phyloP scores from a whole-genome alignment of 2,329 filamentous ascomycete species.

The Neopestalotiopsis sp. region DNA sequence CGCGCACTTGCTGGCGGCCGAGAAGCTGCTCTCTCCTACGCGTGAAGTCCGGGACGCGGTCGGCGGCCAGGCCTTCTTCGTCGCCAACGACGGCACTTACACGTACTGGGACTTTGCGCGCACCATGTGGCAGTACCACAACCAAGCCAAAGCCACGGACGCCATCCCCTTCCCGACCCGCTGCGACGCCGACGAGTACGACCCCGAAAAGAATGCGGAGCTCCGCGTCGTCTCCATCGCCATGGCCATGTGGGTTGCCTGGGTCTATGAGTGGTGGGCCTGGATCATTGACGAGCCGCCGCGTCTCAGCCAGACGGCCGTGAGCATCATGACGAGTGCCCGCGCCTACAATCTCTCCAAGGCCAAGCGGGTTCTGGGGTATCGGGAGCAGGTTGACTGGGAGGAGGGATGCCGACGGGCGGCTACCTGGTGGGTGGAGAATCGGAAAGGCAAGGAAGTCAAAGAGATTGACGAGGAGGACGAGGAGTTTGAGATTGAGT shows the following conservation, averaged over 20 bases:
- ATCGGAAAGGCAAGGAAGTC: background rate
- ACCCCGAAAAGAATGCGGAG: background rate
- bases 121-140: slow-evolving; percentile 6
- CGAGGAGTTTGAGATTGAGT: background rate
- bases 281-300: slow-evolving; percentile 9
- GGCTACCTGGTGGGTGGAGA: slow-evolving; percentile 6
- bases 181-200: background rate
- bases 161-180: background rate
- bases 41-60: background rate
- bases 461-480: background rate
- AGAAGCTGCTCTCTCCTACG: background rate
- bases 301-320: background rate
- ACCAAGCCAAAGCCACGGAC: background rate
- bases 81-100: background rate
- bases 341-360: background rate
- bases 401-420: slow-evolving; percentile 13
- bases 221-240: background rate
- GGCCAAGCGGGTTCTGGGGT: slow-evolving; percentile 6
- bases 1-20: slow-evolving; percentile 15
- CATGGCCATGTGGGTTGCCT: slow-evolving; percentile 10
- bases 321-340: background rate
- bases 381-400: slow-evolving; percentile 1
- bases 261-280: slow-evolving; percentile 7
- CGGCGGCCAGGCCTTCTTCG: slow-evolving; percentile 11
- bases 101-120: slow-evolving; percentile 11